phyloP scores from a whole-genome alignment of 2,329 filamentous ascomycete species.

The Fusarium coicis region DNA sequence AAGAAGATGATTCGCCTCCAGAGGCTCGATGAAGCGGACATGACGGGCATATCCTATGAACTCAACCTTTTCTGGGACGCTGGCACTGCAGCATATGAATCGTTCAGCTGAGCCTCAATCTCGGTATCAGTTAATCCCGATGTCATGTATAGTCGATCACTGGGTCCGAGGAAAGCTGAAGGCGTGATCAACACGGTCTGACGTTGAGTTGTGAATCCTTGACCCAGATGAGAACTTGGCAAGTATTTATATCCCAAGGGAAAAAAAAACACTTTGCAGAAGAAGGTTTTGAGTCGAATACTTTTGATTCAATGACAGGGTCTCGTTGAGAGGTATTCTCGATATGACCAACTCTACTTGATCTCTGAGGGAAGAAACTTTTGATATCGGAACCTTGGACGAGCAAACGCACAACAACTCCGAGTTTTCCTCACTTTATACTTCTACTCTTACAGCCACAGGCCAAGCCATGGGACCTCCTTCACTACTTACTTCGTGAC shows the following conservation, averaged over 20 bases:
- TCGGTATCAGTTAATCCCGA: slow-evolving; percentile 32
- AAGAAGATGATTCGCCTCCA: slow-evolving; percentile 17
- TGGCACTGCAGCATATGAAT: slow-evolving; percentile 18
- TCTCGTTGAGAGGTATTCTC: background rate
- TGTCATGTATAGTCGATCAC: slow-evolving; percentile 36
- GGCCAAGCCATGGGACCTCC: slow-evolving; percentile 11
- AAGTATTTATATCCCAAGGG: background rate
- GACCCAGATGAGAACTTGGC: slow-evolving; percentile 14
- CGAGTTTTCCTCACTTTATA: slow-evolving; percentile 27
- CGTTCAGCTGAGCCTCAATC: slow-evolving; percentile 33
- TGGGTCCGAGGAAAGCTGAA: slow-evolving; percentile 19
- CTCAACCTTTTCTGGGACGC: background rate
- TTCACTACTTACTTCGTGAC: background rate
- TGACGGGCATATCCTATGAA: slow-evolving; percentile 14
- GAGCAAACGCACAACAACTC: slow-evolving; percentile 1
- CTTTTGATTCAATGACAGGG: background rate
- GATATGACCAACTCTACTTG: background rate
- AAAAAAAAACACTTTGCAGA: background rate
- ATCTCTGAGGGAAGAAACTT: background rate
- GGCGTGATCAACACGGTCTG: slow-evolving; percentile 33
- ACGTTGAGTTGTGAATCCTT: slow-evolving; percentile 31
- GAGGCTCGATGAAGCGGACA: slow-evolving; percentile 12
- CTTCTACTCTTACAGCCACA: background rate
- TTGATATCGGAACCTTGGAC: slow-evolving; percentile 4
- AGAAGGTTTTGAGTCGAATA: background rate